These are phyloP conservation scores for Talaromyces islandicus DNA, from an alignment of 2,329 filamentous ascomycete species.

Conservation along the genomic window DNA sequence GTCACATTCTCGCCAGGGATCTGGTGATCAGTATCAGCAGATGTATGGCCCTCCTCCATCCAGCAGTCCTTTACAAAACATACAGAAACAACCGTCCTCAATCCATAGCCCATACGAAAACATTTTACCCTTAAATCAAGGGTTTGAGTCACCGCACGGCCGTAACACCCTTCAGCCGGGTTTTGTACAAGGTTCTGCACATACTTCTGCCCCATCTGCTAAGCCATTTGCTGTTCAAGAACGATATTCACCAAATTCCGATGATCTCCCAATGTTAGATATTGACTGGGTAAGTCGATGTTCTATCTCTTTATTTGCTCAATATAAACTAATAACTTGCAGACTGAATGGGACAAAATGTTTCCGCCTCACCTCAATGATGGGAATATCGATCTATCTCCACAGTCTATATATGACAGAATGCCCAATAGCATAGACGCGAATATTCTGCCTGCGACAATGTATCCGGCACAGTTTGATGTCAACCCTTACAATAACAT, in stretches of 20 bases:
- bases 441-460: constrained; percentile 6
- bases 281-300: constrained; percentile 61
- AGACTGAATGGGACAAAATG: constrained; percentile 31
- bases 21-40: neutral
- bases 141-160: neutral
- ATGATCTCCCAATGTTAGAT: constrained; percentile 40
- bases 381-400: constrained; percentile 48
- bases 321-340: neutral
- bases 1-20: neutral
- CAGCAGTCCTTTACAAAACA: neutral
- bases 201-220: constrained; percentile 11
- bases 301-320: neutral
- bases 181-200: constrained; percentile 6
- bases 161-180: neutral
- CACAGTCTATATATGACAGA: constrained; percentile 11
- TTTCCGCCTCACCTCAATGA: constrained; percentile 44
- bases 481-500: neutral
- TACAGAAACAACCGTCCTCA: neutral
- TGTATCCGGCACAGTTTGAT: constrained; percentile 3
- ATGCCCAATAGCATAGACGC: constrained; percentile 13
- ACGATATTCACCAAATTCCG: constrained; percentile 13
- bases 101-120: neutral
- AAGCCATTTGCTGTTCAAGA: neutral
- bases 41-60: neutral
- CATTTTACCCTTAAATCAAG: neutral